A percentile compares a stretch with the other conserved stretches of the same genome.
These are phyloP conservation scores for Naganishia randhawae DNA, from an alignment of 768 basidiomycete species.

Conservation along the genomic window DNA sequence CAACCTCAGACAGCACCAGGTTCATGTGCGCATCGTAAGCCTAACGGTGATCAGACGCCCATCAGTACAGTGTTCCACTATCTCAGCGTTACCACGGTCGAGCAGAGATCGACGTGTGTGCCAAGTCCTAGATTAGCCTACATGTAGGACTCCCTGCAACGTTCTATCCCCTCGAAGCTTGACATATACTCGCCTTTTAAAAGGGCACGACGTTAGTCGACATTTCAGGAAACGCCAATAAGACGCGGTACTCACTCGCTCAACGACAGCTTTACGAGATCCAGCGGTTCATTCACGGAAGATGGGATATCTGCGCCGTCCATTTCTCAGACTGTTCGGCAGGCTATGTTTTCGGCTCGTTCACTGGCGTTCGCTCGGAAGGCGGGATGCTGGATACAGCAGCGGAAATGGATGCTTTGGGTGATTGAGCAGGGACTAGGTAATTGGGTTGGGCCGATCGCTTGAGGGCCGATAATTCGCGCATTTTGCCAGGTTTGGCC, in stretches of 20 bases:
- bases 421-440: too few relatives aligned
- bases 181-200: constrained; percentile 75
- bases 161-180: constrained; percentile 94
- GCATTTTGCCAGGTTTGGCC: too few relatives aligned
- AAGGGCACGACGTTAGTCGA: neutral
- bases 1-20: constrained; percentile 92
- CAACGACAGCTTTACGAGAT: constrained; percentile 90
- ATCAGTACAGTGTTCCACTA: too few relatives aligned
- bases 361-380: neutral
- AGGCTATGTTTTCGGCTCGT: neutral
- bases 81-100: too few relatives aligned
- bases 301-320: constrained; percentile 41
- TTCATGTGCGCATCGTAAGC: constrained; percentile 99
- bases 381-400: neutral
- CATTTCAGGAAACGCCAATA: neutral
- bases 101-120: too few relatives aligned
- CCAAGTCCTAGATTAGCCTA: constrained; percentile 56
- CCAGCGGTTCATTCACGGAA: constrained; percentile 73
- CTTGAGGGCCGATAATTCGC: too few relatives aligned
- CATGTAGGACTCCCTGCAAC: constrained; percentile 85
- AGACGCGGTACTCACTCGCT: constrained; percentile 59
- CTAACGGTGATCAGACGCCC: constrained; percentile 53
- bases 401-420: neutral
- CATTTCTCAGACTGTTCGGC: constrained; percentile 32
- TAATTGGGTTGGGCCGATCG: too few relatives aligned